A percentile compares a stretch with the other conserved stretches of the same genome.
Evolutionary conservation across 306 rosid genomes (phyloP).

Genomic region (Morella rubra): DNA sequence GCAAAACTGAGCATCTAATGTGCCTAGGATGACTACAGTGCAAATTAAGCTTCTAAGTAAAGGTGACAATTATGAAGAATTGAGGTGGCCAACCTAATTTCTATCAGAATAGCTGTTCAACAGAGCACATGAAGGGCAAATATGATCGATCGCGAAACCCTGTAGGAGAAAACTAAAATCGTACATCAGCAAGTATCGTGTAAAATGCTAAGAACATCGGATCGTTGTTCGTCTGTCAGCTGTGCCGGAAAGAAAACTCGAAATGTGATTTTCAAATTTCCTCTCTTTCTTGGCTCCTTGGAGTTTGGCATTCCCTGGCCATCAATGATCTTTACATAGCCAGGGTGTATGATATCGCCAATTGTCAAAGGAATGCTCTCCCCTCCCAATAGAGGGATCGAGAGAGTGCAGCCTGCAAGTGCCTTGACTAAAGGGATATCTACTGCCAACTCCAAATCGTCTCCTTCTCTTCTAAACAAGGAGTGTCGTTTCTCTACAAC

Average conservation of each 20-base stretch:
- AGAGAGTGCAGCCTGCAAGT: slow-evolving; percentile 57
- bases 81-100: background rate
- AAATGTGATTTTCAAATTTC: slow-evolving; percentile 58
- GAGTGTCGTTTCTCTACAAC: slow-evolving; percentile 62
- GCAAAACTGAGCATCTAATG: background rate
- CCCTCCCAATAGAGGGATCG: slow-evolving; percentile 71
- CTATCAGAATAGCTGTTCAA: background rate
- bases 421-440: slow-evolving; percentile 67
- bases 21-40: background rate
- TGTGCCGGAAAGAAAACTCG: slow-evolving; percentile 60
- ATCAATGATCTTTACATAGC: slow-evolving; percentile 47
- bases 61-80: background rate
- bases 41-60: background rate
- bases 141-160: background rate
- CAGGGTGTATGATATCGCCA: slow-evolving; percentile 56
- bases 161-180: background rate
- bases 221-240: slow-evolving; percentile 54
- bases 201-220: slow-evolving; percentile 51
- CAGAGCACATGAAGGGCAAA: background rate
- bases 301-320: slow-evolving; percentile 74
- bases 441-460: slow-evolving; percentile 60
- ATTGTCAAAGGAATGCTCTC: slow-evolving; percentile 43
- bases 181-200: slow-evolving; percentile 31
- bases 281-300: slow-evolving; percentile 50
- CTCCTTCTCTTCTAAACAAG: slow-evolving; percentile 65